Conservation (phyloP, 257 asterid genomes). For the Cordia subcordata region DNA sequence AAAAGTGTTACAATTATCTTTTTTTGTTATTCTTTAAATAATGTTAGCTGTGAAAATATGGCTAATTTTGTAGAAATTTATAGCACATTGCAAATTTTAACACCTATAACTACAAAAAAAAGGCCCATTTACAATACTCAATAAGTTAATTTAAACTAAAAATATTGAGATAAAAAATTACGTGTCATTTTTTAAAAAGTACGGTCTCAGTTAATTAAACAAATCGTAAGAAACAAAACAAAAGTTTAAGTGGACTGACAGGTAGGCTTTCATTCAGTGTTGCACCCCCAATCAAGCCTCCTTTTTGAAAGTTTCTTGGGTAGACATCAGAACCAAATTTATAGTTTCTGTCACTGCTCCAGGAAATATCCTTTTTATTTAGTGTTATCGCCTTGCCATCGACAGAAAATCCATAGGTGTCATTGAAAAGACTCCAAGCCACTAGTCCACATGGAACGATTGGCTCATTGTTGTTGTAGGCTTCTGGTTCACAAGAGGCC, state of each 20-base stretch:
- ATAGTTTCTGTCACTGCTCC: constrained; percentile 59
- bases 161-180: too few species aligned
- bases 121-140: too few species aligned
- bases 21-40: too few species aligned
- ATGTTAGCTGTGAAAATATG: too few species aligned
- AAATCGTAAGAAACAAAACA: too few species aligned
- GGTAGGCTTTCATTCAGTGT: constrained; percentile 52
- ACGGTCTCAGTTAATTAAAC: too few species aligned
- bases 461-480: constrained; percentile 18
- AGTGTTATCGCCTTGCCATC: constrained; percentile 28
- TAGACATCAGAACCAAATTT: constrained; percentile 61
- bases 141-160: too few species aligned
- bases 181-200: too few species aligned
- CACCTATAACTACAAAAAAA: too few species aligned
- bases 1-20: too few species aligned
- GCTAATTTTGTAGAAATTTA: too few species aligned
- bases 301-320: constrained; percentile 72
- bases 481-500: constrained; percentile 61
- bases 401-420: constrained; percentile 46
- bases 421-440: constrained; percentile 93
- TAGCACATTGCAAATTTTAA: too few species aligned
- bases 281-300: constrained; percentile 67
- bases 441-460: constrained; percentile 89
- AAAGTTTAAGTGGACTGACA: constrained; percentile 54
- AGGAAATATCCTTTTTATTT: constrained; percentile 61